A percentile compares a stretch with the other conserved stretches of the same genome.
These are phyloP conservation scores for Oryza brachyantha DNA, from an alignment of 176 grass and related monocot genomes.

Conservation along the genomic window DNA sequence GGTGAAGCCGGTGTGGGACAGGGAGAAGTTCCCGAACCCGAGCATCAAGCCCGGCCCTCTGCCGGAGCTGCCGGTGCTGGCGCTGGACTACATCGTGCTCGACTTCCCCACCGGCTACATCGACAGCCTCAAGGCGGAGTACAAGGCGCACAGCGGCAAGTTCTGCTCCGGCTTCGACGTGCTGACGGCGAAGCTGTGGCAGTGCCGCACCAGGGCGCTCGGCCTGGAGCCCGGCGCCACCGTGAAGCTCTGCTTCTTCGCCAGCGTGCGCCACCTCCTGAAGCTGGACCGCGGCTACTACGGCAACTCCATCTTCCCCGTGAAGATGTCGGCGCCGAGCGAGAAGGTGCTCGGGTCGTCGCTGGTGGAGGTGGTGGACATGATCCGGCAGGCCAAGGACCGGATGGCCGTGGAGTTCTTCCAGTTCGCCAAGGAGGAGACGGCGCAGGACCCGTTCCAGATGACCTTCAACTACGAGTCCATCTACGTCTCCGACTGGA, in stretches of 20 bases:
- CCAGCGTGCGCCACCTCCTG: constrained; percentile 57
- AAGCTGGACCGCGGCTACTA: constrained; percentile 54
- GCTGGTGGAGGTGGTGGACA: constrained; percentile 48
- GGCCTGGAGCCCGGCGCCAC: constrained; percentile 21
- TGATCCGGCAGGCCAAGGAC: constrained; percentile 61
- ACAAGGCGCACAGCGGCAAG: constrained; percentile 55
- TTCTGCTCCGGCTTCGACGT: constrained; percentile 72
- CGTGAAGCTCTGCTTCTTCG: constrained; percentile 59
- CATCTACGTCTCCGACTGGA: constrained; percentile 78
- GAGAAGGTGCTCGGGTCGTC: constrained; percentile 28
- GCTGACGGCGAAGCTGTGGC: constrained; percentile 55
- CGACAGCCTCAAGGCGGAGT: constrained; percentile 46
- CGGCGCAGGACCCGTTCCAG: constrained; percentile 52
- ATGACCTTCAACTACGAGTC: constrained; percentile 87
- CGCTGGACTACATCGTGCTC: constrained; percentile 41
- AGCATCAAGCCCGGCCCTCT: constrained; percentile 46
- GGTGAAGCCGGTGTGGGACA: constrained; percentile 51
- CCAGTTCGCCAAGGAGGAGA: constrained; percentile 66
- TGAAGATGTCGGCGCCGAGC: constrained; percentile 30
- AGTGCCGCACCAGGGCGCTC: constrained; percentile 56
- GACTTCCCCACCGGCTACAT: constrained; percentile 53
- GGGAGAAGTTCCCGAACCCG: constrained; percentile 60
- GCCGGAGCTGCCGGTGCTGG: constrained; percentile 41
- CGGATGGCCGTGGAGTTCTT: constrained; percentile 53
- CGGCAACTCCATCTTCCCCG: constrained; percentile 72